A percentile compares a stretch with the other conserved stretches of the same genome.
Conservation (phyloP, 2,329 filamentous ascomycete genomes). For the Basipetospora chlamydospora region DNA sequence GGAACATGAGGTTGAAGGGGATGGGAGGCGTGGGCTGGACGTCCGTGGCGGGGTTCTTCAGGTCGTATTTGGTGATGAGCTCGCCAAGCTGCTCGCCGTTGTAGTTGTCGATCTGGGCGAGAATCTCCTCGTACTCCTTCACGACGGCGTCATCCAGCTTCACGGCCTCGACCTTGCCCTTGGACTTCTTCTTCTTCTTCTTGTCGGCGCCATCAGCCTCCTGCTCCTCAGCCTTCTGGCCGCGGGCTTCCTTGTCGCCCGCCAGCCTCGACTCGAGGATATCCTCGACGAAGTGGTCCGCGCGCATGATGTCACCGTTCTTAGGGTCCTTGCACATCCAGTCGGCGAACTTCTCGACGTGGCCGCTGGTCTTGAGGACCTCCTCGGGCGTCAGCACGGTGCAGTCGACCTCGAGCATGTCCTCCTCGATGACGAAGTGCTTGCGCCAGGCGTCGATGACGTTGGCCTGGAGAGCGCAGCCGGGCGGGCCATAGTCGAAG, state of each 20-base stretch:
- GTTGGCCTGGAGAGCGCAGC: slow-evolving; percentile 74
- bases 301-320: slow-evolving; percentile 89
- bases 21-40: slow-evolving; percentile 67
- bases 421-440: slow-evolving; percentile 84
- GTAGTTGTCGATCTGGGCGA: slow-evolving; percentile 94
- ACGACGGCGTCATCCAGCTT: slow-evolving; percentile 79
- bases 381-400: slow-evolving; percentile 86
- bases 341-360: slow-evolving; percentile 96
- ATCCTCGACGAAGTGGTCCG: slow-evolving; percentile 93
- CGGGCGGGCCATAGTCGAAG: slow-evolving; percentile 86
- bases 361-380: slow-evolving; percentile 87
- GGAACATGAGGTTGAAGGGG: slow-evolving; percentile 98
- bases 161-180: slow-evolving; percentile 60
- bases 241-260: slow-evolving; percentile 84
- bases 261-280: slow-evolving; percentile 77
- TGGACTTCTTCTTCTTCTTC: slow-evolving; percentile 80
- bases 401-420: slow-evolving; percentile 92
- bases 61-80: slow-evolving; percentile 78
- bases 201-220: slow-evolving; percentile 44
- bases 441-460: slow-evolving; percentile 83
- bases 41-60: slow-evolving; percentile 74
- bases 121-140: slow-evolving; percentile 77
- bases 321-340: slow-evolving; percentile 99
- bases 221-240: slow-evolving; percentile 63
- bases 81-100: slow-evolving; percentile 71